Base-by-base conservation (phyloP, 1,284 basidiomycete species). In the Volvariella volvacea region DNA sequence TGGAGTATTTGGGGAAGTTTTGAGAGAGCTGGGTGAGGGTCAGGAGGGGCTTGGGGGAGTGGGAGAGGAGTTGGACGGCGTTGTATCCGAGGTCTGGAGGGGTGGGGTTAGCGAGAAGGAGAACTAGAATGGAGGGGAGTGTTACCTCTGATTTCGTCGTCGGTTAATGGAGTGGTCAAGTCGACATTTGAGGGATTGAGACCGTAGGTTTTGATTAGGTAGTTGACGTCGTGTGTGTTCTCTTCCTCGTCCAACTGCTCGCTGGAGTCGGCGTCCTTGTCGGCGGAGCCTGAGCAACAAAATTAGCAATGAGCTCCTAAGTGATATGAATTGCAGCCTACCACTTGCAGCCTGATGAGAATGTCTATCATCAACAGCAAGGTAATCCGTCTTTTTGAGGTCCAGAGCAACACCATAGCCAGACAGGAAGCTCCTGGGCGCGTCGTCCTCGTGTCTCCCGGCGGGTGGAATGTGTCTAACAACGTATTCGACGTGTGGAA, bases 321-420 rank as follows among this genome's bases (percentile, higher is more conserved):
- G 25, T 28, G 12, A 28, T 6, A 12, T 28, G 6, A 28, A 28
- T 12, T 28, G 12, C 25, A 28, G 12, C 25, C 6, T 28, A 28
- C 25, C 6, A 28, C 6, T 28, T 6, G 25, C 25, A 42, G 54
- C 49, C 39, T 53, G 54, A 40, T 62, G 58, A 8, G 62, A 52
- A 15, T 71, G 59, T 40, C 93, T 70, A 60, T 97, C 93, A 58
- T 97, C 93, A 2, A 98, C 71, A 2, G 89, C 92, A 12, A 98
- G 78, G 59, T 99, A 99, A 60, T 99, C 95, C 68, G 83, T 97
- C 66, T 95, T 97, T 71, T 99, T 99, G 54, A 99, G 66, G 55
- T 96, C 92, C 45, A 99, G 72, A 21, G 88, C 76, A 4, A 94
- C 92, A 2, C 94, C 94, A 55, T 92, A 99, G 4, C 95, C 94